These are phyloP conservation scores for Coniochaeta hoffmannii DNA, from an alignment of 2,329 filamentous ascomycete genomes.

Conservation along the genomic window DNA sequence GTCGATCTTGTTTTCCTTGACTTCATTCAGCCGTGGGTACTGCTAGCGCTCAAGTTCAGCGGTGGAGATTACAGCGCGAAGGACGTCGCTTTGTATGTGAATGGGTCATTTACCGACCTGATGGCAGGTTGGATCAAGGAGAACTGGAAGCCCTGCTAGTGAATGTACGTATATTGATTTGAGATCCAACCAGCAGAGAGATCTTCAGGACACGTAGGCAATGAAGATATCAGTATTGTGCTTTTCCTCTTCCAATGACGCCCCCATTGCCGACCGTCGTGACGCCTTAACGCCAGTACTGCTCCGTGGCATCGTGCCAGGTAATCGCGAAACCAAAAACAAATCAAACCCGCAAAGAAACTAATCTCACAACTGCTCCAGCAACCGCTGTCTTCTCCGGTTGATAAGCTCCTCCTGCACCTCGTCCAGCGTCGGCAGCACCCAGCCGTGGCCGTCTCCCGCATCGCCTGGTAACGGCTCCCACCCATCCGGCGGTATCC, in stretches of 20 bases:
- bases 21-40: constrained; percentile 78
- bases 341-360: not conserved
- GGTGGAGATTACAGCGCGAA: constrained; percentile 41
- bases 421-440: constrained; percentile 77
- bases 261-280: too few relatives aligned
- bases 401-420: constrained; percentile 94
- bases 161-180: not conserved
- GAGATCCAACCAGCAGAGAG: too few relatives aligned
- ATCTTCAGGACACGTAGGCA: too few relatives aligned
- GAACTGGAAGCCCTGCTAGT: constrained; percentile 47
- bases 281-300: too few relatives aligned
- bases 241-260: too few relatives aligned
- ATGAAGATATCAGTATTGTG: too few relatives aligned
- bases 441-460: constrained; percentile 78
- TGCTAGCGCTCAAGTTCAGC: constrained; percentile 61
- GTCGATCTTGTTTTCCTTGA: constrained; percentile 90
- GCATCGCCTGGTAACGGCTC: constrained; percentile 78
- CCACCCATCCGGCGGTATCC: constrained; percentile 60
- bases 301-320: too few relatives aligned
- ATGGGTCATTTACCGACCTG: constrained; percentile 47
- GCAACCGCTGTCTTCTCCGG: constrained; percentile 69
- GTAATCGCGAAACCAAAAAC: too few relatives aligned
- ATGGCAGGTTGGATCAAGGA: constrained; percentile 50
- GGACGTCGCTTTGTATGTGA: constrained; percentile 44
- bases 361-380: constrained; percentile 62